A percentile compares a stretch with the other conserved stretches of the same genome.
These are phyloP conservation scores for Cinnamomum micranthum DNA, from an alignment of 164 flowering plant species.

Conservation along the genomic window DNA sequence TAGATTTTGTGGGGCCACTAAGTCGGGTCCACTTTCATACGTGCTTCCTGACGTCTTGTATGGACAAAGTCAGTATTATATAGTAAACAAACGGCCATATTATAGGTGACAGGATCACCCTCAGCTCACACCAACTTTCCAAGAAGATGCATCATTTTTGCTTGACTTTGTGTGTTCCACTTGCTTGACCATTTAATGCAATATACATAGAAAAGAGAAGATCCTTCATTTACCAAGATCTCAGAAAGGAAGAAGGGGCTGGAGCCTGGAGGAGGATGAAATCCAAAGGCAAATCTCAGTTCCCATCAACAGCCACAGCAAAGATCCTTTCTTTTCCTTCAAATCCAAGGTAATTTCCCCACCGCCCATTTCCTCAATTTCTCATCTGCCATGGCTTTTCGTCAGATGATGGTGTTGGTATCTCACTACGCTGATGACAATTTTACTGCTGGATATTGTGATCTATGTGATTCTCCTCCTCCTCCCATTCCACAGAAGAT, in stretches of 20 bases:
- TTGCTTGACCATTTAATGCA: not conserved
- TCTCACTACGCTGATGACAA: not conserved
- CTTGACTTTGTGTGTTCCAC: not conserved
- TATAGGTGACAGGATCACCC: not conserved
- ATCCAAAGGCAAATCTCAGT: not conserved
- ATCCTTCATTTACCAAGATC: not conserved
- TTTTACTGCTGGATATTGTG: not conserved
- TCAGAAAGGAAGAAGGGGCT: too few species aligned
- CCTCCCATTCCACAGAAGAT: not conserved
- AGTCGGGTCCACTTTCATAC: too few species aligned
- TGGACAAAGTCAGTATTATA: not conserved
- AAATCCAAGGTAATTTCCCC: not conserved
- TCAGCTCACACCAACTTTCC: not conserved
- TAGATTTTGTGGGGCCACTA: too few species aligned
- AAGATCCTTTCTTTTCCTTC: not conserved
- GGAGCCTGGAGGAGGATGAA: not conserved
- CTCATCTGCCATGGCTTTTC: constrained; percentile 1
- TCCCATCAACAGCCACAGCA: not conserved
- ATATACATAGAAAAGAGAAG: too few species aligned
- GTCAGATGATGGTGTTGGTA: not conserved
- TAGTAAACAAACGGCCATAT: not conserved
- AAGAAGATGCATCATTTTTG: not conserved
- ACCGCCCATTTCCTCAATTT: not conserved
- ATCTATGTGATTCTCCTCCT: not conserved
- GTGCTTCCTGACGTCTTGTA: too few species aligned